Percentiles rank a stretch among this genome's conserved stretches.
phyloP scores from a whole-genome alignment of 129 eudicot genomes.

The Dittrichia graveolens region DNA sequence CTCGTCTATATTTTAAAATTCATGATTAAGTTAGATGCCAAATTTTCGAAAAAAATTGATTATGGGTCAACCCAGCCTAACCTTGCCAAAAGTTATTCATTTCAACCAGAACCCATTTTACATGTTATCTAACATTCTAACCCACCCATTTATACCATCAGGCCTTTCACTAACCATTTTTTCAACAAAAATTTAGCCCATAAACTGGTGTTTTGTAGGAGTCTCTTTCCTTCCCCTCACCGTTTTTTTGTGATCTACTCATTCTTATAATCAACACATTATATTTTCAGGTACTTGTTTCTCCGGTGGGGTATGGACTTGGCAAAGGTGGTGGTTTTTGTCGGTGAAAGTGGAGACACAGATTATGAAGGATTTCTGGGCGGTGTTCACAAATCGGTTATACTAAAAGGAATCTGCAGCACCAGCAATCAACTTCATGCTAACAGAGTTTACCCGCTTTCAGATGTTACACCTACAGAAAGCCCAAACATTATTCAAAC shows the following conservation, averaged over 20 bases:
- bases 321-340: conserved; percentile 79
- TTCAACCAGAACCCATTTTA: not conserved
- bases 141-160: not conserved
- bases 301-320: conserved; percentile 98
- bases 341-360: conserved; percentile 98
- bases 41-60: conserved; percentile 1
- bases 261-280: not conserved
- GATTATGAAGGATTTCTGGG: conserved; percentile 93
- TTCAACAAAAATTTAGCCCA: not conserved
- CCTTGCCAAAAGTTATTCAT: not conserved
- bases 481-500: conserved; percentile 64
- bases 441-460: conserved; percentile 81
- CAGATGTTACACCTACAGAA: conserved; percentile 68
- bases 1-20: not conserved
- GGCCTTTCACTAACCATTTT: no score
- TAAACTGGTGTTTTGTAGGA: not conserved
- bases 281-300: conserved; percentile 68
- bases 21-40: not conserved
- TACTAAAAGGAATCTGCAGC: conserved; percentile 68
- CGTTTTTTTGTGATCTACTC: not conserved
- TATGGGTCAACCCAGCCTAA: not conserved
- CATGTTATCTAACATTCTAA: not conserved
- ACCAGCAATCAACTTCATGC: conserved; percentile 66
- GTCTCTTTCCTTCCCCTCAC: no score
- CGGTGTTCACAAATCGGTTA: conserved; percentile 83